Percentiles rank a stretch among this genome's conserved stretches.
These are phyloP conservation scores for Mrakiaceae sp. DNA, from an alignment of 1,284 basidiomycete genomes.

Conservation along the genomic window DNA sequence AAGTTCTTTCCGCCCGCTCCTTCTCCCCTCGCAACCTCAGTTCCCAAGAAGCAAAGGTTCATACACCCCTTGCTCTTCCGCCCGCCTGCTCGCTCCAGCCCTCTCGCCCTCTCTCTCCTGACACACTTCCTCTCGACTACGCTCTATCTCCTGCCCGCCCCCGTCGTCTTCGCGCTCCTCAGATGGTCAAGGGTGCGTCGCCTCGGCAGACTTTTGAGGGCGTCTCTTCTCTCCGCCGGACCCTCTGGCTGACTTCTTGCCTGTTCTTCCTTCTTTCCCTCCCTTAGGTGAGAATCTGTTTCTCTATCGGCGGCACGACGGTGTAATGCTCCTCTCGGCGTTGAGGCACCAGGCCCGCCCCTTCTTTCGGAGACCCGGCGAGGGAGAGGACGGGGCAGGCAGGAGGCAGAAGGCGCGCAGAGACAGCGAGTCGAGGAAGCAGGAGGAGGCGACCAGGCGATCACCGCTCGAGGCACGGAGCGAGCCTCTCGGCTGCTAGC, in stretches of 20 bases:
- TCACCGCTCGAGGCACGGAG: no score
- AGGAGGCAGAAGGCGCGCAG: neutral
- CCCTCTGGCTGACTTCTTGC: neutral
- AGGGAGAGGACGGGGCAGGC: neutral
- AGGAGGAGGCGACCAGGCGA: neutral
- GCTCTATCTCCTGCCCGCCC: neutral
- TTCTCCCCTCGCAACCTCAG: constrained; percentile 25
- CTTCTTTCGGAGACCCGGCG: neutral
- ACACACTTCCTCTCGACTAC: neutral
- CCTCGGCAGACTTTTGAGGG: neutral
- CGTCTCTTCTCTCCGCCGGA: neutral
- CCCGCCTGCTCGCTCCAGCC: constrained; percentile 12
- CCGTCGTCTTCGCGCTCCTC: neutral
- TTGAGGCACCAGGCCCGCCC: neutral
- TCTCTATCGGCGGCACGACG: neutral
- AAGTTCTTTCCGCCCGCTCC: constrained; percentile 20
- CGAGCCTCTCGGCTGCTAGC: no score
- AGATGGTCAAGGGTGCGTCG: constrained; percentile 17
- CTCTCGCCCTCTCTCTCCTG: constrained; percentile 17
- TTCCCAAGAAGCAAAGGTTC: neutral
- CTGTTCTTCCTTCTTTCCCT: neutral
- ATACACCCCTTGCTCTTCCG: no score
- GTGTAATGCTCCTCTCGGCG: no score
- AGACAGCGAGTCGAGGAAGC: neutral
- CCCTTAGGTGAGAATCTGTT: constrained; percentile 7